Evolutionary conservation across 331 rosid species (phyloP).

Genomic region (Stylosanthes scabra): DNA sequence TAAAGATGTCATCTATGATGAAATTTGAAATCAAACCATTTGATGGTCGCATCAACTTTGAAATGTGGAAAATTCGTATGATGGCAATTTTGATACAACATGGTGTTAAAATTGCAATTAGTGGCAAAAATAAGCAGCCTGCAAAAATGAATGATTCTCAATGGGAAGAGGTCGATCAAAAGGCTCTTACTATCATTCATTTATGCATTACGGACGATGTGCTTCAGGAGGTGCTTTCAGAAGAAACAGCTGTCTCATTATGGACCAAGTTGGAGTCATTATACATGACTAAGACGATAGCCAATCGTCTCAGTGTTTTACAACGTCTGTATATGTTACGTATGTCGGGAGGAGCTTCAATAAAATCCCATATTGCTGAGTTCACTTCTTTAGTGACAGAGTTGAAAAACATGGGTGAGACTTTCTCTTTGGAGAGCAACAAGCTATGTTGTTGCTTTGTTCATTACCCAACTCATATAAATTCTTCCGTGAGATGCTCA

Average conservation of each 20-base stretch:
- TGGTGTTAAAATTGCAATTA: not conserved
- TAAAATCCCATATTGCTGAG: not conserved
- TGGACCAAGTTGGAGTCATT: not conserved
- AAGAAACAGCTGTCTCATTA: not conserved
- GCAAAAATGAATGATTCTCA: not conserved
- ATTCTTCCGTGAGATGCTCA: no score
- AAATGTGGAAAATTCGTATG: not conserved
- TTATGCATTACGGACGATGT: not conserved
- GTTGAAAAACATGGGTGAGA: not conserved
- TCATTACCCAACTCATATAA: not conserved
- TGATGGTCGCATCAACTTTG: no score
- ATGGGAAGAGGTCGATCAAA: not conserved
- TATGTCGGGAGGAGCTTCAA: not conserved
- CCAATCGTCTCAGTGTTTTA: not conserved
- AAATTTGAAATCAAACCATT: no score
- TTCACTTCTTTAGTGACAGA: not conserved
- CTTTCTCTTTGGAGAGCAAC: not conserved
- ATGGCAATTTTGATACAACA: not conserved
- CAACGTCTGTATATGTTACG: not conserved
- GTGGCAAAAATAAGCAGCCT: not conserved
- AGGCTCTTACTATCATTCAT: not conserved
- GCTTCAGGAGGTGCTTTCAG: not conserved
- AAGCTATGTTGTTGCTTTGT: not conserved
- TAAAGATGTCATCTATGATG: no score
- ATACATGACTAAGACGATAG: not conserved